Conservation (phyloP, 2,329 filamentous ascomycete genomes). For the Chrysoporthe deuterocubensis region DNA sequence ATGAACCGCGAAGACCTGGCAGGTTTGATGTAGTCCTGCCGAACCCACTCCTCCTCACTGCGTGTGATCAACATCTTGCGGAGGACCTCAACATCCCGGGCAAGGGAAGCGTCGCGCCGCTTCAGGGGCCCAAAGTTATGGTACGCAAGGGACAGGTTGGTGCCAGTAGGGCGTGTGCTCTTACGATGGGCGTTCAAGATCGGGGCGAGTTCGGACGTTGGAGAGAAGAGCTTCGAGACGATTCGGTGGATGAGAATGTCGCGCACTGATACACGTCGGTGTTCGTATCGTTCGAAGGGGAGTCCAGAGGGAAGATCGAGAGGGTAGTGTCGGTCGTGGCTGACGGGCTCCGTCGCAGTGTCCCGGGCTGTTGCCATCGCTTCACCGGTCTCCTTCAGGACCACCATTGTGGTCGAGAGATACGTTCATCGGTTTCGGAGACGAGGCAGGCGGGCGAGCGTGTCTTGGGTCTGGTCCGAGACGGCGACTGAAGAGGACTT, state of each 20-base stretch:
- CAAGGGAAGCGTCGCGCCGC: conserved; percentile 32
- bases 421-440: too few species aligned
- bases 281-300: conserved; percentile 40
- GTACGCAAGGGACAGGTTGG: not conserved
- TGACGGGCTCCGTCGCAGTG: not conserved
- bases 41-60: conserved; percentile 12
- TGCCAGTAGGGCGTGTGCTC: not conserved
- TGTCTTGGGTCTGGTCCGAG: not conserved
- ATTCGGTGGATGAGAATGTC: conserved; percentile 40
- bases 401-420: not conserved
- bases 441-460: too few species aligned
- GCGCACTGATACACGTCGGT: conserved; percentile 37
- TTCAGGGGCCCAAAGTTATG: conserved; percentile 31
- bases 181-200: conserved; percentile 26
- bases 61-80: conserved; percentile 35
- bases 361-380: too few species aligned
- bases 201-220: conserved; percentile 23
- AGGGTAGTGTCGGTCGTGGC: conserved; percentile 37
- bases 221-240: conserved; percentile 38
- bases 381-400: not conserved
- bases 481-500: not conserved
- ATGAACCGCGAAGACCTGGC: not conserved
- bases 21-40: conserved; percentile 3
- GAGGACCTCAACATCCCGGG: conserved; percentile 36
- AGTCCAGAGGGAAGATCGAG: conserved; percentile 38